These are phyloP conservation scores for Diaporthe australafricana DNA, from an alignment of 2,329 filamentous ascomycete species.

Conservation along the genomic window DNA sequence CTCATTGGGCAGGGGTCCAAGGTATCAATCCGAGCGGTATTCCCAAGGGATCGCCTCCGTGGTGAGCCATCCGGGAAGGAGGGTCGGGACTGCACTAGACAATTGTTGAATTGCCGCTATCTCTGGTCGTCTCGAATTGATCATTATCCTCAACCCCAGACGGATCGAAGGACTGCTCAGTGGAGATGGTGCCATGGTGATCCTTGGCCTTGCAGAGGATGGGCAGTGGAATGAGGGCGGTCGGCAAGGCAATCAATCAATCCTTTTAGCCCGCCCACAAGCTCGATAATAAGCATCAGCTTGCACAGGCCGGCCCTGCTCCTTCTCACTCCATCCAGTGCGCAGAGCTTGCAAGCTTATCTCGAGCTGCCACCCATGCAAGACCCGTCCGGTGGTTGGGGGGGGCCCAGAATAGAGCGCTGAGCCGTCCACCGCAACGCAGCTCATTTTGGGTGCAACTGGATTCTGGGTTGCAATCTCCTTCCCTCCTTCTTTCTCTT, in stretches of 20 bases:
- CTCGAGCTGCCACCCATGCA: constrained; percentile 32
- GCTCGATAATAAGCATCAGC: not conserved
- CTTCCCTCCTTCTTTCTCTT: not conserved
- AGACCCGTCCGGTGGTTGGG: not conserved
- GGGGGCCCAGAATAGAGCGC: constrained; percentile 13
- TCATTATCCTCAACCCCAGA: constrained; percentile 1
- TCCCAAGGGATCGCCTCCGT: constrained; percentile 16
- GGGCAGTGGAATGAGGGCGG: constrained; percentile 21
- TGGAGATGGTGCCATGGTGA: constrained; percentile 5
- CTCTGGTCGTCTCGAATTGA: constrained; percentile 17
- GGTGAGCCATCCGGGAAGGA: not conserved
- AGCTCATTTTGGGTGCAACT: constrained; percentile 18
- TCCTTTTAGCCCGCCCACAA: not conserved
- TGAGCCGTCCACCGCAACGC: constrained; percentile 20
- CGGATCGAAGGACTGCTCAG: not conserved
- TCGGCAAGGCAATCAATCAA: constrained; percentile 12
- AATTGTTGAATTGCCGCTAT: constrained; percentile 19
- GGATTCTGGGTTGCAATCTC: constrained; percentile 8
- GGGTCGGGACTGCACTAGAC: not conserved
- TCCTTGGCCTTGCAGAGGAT: constrained; percentile 23
- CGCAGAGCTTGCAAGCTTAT: constrained; percentile 25
- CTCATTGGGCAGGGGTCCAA: constrained; percentile 3
- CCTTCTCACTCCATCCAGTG: not conserved
- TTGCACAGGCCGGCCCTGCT: no score
- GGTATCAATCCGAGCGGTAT: constrained; percentile 3